Conservation (phyloP, 2,329 filamentous ascomycete species). For the Coleophoma crateriformis region DNA sequence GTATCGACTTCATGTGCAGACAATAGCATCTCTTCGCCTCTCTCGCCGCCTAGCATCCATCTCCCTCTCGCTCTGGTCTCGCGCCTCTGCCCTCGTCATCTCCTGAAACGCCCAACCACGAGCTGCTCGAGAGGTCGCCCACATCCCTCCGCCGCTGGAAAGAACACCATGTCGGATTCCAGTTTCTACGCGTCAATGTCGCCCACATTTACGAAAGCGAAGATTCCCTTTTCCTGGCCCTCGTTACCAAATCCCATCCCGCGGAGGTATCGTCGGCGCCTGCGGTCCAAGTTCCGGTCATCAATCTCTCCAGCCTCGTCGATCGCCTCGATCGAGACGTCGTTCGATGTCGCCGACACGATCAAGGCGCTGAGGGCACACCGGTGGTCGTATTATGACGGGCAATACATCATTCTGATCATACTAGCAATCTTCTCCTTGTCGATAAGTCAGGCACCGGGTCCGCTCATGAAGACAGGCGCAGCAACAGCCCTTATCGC, state of each 20-base stretch:
- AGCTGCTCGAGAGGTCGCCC: neutral
- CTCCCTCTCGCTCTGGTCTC: neutral
- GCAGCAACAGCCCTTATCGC: conserved; percentile 61
- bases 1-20: conserved; percentile 23
- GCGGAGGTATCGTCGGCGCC: conserved; percentile 59
- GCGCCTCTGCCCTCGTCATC: neutral
- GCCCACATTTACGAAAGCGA: conserved; percentile 23
- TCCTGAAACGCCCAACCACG: conserved; percentile 2
- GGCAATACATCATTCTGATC: conserved; percentile 74
- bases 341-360: conserved; percentile 75
- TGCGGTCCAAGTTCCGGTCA: conserved; percentile 64
- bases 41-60: conserved; percentile 4
- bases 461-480: conserved; percentile 71
- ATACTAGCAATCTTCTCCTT: conserved; percentile 77
- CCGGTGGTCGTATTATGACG: conserved; percentile 76
- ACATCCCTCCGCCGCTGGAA: neutral
- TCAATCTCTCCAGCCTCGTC: conserved; percentile 63
- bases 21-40: conserved; percentile 16
- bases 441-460: conserved; percentile 72
- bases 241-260: conserved; percentile 49
- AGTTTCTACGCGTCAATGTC: conserved; percentile 17
- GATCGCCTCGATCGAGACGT: conserved; percentile 73
- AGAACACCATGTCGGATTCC: conserved; percentile 15
- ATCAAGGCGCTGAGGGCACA: conserved; percentile 70
- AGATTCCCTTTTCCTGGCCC: conserved; percentile 37